phyloP scores from a whole-genome alignment of 169 alveolate genomes.

The Plasmodium cynomolgi region DNA sequence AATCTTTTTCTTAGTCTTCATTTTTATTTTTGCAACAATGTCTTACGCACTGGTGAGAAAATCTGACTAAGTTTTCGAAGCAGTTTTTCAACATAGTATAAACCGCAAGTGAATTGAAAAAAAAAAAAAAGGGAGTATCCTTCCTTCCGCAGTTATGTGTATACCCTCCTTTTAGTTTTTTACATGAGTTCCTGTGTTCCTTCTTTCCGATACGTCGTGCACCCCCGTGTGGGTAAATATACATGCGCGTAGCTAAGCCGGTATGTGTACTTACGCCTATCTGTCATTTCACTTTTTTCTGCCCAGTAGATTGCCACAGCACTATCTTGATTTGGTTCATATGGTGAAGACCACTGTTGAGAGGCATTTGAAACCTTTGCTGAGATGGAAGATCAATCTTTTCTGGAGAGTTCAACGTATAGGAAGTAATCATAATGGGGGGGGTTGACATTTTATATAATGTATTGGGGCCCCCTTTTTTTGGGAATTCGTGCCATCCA shows the following conservation, averaged over 20 bases:
- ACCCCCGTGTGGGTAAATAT: not conserved
- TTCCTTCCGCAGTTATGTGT: not conserved
- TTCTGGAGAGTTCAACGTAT: not conserved
- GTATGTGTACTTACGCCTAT: not conserved
- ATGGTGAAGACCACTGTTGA: not conserved
- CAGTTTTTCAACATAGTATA: slow-evolving; percentile 63
- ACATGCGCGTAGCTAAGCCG: not conserved
- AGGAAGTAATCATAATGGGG: not conserved
- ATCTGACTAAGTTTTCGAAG: slow-evolving; percentile 6
- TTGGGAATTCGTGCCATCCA: not conserved
- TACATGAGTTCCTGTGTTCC: not conserved
- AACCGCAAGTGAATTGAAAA: not conserved
- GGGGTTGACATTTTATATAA: not conserved
- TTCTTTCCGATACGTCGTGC: not conserved
- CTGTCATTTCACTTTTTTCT: not conserved
- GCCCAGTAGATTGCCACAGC: not conserved
- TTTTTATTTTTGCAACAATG: slow-evolving; percentile 8
- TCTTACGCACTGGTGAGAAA: slow-evolving; percentile 53
- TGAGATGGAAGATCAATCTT: not conserved
- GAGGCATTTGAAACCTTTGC: not conserved
- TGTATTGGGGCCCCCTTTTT: not conserved
- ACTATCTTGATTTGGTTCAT: not conserved
- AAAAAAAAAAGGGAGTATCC: not conserved
- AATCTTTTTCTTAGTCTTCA: slow-evolving; percentile 13
- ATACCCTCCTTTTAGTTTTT: not conserved